A percentile compares a stretch with the other conserved stretches of the same genome.
Conservation (phyloP, 1,284 basidiomycete species). For the Moniliophthora roreri region DNA sequence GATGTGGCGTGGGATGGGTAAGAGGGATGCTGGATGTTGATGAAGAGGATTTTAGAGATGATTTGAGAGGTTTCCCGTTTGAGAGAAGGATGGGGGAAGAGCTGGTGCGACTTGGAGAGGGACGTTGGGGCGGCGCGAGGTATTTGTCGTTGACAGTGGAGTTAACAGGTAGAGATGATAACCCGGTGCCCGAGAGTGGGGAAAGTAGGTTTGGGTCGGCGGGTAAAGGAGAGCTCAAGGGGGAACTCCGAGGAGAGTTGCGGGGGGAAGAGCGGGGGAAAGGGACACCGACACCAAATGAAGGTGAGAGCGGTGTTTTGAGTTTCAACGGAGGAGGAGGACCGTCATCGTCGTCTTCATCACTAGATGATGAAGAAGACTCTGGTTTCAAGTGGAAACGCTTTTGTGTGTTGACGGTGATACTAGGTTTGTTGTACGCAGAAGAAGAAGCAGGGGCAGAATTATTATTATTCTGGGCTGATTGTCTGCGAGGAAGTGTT, state of each 20-base stretch:
- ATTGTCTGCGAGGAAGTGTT: conserved; percentile 45
- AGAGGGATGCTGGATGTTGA: conserved; percentile 51
- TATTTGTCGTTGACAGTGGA: conserved; percentile 9
- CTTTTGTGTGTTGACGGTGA: conserved; percentile 2
- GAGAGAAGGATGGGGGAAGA: conserved; percentile 59
- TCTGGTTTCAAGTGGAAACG: conserved; percentile 1
- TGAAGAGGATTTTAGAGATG: conserved; percentile 77
- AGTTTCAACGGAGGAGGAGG: conserved; percentile 15
- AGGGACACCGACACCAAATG: conserved; percentile 26
- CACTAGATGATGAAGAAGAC: conserved; percentile 18
- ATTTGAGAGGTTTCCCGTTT: conserved; percentile 89
- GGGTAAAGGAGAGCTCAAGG: conserved; percentile 25
- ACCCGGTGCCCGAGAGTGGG: not conserved
- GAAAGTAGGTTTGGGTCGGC: conserved; percentile 14
- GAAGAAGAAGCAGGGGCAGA: conserved; percentile 33
- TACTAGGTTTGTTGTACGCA: not conserved
- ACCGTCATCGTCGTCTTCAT: conserved; percentile 22
- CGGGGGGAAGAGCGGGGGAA: conserved; percentile 31
- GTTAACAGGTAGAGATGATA: conserved; percentile 11
- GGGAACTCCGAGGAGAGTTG: conserved; percentile 21
- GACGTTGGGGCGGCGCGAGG: conserved; percentile 22
- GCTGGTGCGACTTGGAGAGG: conserved; percentile 25
- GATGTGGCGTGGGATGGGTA: conserved; percentile 23
- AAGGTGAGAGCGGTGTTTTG: conserved; percentile 10
- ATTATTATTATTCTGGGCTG: conserved; percentile 10